Conservation (phyloP, 306 rosid species). For the Hippophae gyantsensis region DNA sequence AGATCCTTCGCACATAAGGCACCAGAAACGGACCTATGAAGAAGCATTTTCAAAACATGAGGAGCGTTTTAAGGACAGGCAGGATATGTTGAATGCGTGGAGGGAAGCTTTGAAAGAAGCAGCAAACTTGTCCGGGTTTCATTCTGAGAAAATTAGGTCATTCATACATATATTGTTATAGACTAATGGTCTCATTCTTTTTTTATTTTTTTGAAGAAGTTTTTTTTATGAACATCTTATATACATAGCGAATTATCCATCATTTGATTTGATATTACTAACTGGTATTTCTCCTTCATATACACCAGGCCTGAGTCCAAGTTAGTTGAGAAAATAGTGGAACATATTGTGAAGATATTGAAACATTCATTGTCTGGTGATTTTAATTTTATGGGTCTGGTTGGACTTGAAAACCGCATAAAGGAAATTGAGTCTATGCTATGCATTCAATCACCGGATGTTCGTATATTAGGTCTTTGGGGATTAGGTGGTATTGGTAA, state of each 20-base stretch:
- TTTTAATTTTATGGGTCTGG: background rate
- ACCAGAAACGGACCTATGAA: background rate
- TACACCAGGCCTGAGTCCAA: background rate
- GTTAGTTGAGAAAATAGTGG: background rate
- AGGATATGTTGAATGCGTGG: background rate
- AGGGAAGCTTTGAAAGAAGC: background rate
- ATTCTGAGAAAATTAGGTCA: background rate
- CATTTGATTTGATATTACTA: background rate
- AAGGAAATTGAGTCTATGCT: background rate
- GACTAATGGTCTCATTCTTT: background rate
- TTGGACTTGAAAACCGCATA: background rate
- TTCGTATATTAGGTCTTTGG: conserved; percentile 6
- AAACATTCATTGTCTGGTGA: background rate
- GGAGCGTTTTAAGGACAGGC: background rate
- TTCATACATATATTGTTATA: background rate
- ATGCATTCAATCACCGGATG: background rate
- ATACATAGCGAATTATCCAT: background rate
- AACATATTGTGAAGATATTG: background rate
- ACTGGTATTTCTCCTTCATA: background rate
- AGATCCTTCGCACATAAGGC: background rate
- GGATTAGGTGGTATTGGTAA: background rate
- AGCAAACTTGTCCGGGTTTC: background rate
- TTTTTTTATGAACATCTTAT: too few species aligned
- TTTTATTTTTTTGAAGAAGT: too few species aligned
- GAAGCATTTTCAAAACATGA: background rate